Base-by-base conservation (phyloP, 176 grass and related monocot genomes). In the Bothriochloa decipiens region DNA sequence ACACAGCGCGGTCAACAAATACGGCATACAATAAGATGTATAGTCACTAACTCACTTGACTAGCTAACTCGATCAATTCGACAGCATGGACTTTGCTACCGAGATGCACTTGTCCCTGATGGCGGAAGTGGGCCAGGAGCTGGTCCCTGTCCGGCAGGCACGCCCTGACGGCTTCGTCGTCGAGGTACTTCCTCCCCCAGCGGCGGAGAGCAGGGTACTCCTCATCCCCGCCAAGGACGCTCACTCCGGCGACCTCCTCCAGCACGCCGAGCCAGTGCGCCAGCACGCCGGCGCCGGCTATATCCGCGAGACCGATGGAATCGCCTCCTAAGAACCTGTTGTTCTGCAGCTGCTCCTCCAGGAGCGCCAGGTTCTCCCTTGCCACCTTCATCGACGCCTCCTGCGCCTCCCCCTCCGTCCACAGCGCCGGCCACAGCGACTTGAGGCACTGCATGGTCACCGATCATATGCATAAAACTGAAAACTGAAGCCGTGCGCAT, bases 261-360 rank as follows among this genome's bases (percentile, higher is more conserved):
- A 83, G 2, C 2, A 91, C 72, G 1, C 77, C 29, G 10, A 70
- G 36, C 94, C 94, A 96, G 37, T 25, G 70, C 6, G 52, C 52
- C 7, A 22, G 84, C 63, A 0, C 89, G 2, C 16, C 74, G 4
- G 6, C 69, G 81, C 0, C 50, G 22, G 37, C 81, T 11, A 96
- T 60, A 82, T 96, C 94, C 7, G 78, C 12, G 4, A 39, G 68
- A 1, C 91, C 89, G 2, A 97, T 70, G 17, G 57, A 6, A 1
- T 91, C 87, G 7, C 94, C 89, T 14, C 82, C 84, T 32, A 97
- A 91, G 17, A 91, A 97, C 57, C 68, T 88, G 74, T 82, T 93
- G 4, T 28, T 20, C 4, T 20, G 10, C 6, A 93, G 88, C 65
- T 87, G 57, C 14, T 10, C 84, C 40, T 93, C 88, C 4, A 96